phyloP scores from a whole-genome alignment of 306 rosid genomes.

The Sphenostylis stenocarpa region DNA sequence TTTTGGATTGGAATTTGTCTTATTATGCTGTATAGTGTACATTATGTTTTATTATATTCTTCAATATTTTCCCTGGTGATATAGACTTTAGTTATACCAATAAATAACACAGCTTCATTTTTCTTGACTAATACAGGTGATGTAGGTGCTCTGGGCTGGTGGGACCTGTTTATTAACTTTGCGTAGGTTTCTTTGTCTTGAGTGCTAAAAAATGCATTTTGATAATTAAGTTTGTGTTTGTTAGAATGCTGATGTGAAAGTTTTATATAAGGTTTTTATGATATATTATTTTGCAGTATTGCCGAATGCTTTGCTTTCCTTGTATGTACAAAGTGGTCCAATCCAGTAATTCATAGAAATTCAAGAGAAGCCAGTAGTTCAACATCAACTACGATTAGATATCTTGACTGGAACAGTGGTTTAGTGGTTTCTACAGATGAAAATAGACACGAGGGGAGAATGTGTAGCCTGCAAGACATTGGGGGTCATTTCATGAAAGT shows the following conservation, averaged over 20 bases:
- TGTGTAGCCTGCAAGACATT: slow-evolving; percentile 90
- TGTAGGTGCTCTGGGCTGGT: slow-evolving; percentile 95
- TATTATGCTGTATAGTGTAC: background rate
- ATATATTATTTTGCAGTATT: slow-evolving; percentile 56
- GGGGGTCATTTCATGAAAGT: slow-evolving; percentile 97
- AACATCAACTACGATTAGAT: slow-evolving; percentile 73
- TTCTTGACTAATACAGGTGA: slow-evolving; percentile 59
- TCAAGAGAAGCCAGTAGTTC: slow-evolving; percentile 78
- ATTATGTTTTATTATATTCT: slow-evolving; percentile 13
- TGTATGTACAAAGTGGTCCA: slow-evolving; percentile 99
- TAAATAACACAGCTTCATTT: slow-evolving; percentile 13
- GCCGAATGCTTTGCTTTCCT: slow-evolving; percentile 96
- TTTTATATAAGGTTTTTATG: slow-evolving; percentile 33
- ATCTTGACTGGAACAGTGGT: slow-evolving; percentile 88
- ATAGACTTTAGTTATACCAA: background rate
- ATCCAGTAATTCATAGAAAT: slow-evolving; percentile 88
- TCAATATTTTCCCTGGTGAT: background rate
- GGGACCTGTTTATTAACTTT: slow-evolving; percentile 97
- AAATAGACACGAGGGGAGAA: slow-evolving; percentile 58
- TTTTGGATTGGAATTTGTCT: slow-evolving; percentile 20
- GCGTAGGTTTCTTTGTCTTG: slow-evolving; percentile 52
- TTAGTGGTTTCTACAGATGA: slow-evolving; percentile 76
- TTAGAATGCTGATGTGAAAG: slow-evolving; percentile 23
- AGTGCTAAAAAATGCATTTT: slow-evolving; percentile 27
- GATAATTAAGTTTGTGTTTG: slow-evolving; percentile 25